These are phyloP conservation scores for Yamadazyma sp. DNA, from an alignment of 1,139 yeast genomes.

Conservation along the genomic window DNA sequence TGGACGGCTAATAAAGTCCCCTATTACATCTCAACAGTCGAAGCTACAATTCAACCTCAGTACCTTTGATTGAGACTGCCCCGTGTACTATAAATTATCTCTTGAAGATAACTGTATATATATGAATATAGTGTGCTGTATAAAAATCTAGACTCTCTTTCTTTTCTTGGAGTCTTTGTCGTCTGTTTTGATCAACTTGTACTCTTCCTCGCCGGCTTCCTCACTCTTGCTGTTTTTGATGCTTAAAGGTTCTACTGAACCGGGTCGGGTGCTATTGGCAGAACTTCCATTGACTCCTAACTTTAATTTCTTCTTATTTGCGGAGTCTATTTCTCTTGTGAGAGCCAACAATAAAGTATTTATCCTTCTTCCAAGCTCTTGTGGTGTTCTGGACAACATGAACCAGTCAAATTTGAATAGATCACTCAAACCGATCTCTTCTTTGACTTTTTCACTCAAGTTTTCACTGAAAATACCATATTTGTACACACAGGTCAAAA, in stretches of 20 bases:
- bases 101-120: neutral
- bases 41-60: slow-evolving; percentile 35
- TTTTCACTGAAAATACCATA: slow-evolving; percentile 74
- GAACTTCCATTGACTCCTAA: slow-evolving; percentile 17
- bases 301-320: slow-evolving; percentile 35
- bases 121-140: neutral
- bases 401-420: slow-evolving; percentile 89
- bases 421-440: slow-evolving; percentile 71
- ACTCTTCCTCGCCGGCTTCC: slow-evolving; percentile 1
- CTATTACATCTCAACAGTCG: slow-evolving; percentile 75
- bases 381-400: slow-evolving; percentile 78
- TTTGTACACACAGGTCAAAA: slow-evolving; percentile 69
- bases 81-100: neutral
- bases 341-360: slow-evolving; percentile 76
- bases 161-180: slow-evolving; percentile 4
- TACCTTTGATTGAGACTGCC: slow-evolving; percentile 17
- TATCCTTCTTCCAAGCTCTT: slow-evolving; percentile 80
- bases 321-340: slow-evolving; percentile 70
- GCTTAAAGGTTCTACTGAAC: slow-evolving; percentile 33
- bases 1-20: slow-evolving; percentile 90
- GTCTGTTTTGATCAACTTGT: neutral
- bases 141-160: neutral
- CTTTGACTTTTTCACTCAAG: slow-evolving; percentile 73
- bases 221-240: neutral
- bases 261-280: slow-evolving; percentile 31